phyloP scores from a whole-genome alignment of 2,329 filamentous ascomycete genomes.

The Passalora sequoiae region DNA sequence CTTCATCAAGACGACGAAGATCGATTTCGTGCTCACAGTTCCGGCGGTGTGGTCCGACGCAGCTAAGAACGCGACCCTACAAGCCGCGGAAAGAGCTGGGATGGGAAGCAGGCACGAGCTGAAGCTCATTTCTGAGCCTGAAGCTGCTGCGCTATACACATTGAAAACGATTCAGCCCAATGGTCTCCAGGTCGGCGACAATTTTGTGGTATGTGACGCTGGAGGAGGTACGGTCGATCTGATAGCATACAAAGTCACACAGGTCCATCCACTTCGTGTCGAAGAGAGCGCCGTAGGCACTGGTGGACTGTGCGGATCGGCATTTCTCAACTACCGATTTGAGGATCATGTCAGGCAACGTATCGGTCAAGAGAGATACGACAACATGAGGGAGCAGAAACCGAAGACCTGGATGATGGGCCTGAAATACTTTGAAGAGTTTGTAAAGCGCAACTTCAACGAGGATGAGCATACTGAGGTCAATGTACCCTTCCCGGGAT shows the following conservation, averaged over 20 bases:
- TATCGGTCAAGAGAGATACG: slow-evolving; percentile 60
- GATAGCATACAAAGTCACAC: slow-evolving; percentile 76
- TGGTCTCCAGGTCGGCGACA: slow-evolving; percentile 62
- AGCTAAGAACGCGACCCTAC: slow-evolving; percentile 75
- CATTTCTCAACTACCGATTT: slow-evolving; percentile 75
- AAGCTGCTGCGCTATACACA: slow-evolving; percentile 74
- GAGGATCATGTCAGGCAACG: slow-evolving; percentile 68
- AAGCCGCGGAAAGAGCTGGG: slow-evolving; percentile 71
- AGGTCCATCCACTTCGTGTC: slow-evolving; percentile 63
- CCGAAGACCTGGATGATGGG: slow-evolving; percentile 70
- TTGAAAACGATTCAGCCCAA: slow-evolving; percentile 74
- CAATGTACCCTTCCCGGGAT: slow-evolving; percentile 70
- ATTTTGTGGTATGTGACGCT: slow-evolving; percentile 55
- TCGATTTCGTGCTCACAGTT: slow-evolving; percentile 75
- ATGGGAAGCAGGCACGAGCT: slow-evolving; percentile 67
- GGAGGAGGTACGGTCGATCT: slow-evolving; percentile 62
- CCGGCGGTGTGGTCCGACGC: slow-evolving; percentile 81
- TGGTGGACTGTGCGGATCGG: slow-evolving; percentile 70
- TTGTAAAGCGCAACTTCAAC: slow-evolving; percentile 78
- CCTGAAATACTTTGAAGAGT: slow-evolving; percentile 74
- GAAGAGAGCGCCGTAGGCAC: slow-evolving; percentile 77
- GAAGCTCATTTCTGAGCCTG: slow-evolving; percentile 75
- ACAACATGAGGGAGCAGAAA: slow-evolving; percentile 72
- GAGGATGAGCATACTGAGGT: slow-evolving; percentile 62
- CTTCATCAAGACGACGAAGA: slow-evolving; percentile 69